A percentile compares a stretch with the other conserved stretches of the same genome.
phyloP scores from a whole-genome alignment of 1,284 basidiomycete species.

The Singerocomus rubriflavus region DNA sequence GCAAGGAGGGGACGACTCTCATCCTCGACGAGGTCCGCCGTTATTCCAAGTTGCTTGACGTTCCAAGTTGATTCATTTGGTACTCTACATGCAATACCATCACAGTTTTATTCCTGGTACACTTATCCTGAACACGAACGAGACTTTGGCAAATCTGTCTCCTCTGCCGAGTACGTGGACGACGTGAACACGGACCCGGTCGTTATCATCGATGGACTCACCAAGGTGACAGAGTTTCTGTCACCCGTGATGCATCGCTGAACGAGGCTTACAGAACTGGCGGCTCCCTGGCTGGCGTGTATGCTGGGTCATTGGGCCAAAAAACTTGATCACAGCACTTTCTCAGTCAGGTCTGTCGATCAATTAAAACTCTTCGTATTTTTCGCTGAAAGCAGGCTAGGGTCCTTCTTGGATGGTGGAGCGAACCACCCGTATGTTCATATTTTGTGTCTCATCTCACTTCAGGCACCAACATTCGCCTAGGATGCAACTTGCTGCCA shows the following conservation, averaged over 20 bases:
- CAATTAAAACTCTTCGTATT: background rate
- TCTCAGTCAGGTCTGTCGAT: constrained; percentile 68
- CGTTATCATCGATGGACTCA: constrained; percentile 88
- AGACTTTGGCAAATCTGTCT: constrained; percentile 76
- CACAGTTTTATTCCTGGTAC: constrained; percentile 88
- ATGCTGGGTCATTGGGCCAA: constrained; percentile 97
- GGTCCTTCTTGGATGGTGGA: constrained; percentile 86
- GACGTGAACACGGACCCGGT: constrained; percentile 83
- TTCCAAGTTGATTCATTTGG: background rate
- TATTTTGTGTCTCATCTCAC: background rate
- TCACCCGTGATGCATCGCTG: background rate
- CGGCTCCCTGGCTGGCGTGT: constrained; percentile 91
- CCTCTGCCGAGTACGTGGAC: constrained; percentile 80
- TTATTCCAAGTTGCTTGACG: background rate
- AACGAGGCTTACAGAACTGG: constrained; percentile 58
- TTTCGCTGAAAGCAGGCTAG: constrained; percentile 29
- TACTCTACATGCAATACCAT: too few relatives aligned
- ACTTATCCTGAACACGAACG: constrained; percentile 78
- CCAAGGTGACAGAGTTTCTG: constrained; percentile 53
- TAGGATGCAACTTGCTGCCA: constrained; percentile 82
- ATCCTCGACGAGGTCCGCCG: constrained; percentile 79
- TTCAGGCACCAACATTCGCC: background rate
- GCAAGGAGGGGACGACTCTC: constrained; percentile 73
- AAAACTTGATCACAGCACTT: constrained; percentile 80
- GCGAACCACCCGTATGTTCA: constrained; percentile 78